phyloP scores from a whole-genome alignment of 1,139 yeast genomes.

The Taphrina flavorubra region DNA sequence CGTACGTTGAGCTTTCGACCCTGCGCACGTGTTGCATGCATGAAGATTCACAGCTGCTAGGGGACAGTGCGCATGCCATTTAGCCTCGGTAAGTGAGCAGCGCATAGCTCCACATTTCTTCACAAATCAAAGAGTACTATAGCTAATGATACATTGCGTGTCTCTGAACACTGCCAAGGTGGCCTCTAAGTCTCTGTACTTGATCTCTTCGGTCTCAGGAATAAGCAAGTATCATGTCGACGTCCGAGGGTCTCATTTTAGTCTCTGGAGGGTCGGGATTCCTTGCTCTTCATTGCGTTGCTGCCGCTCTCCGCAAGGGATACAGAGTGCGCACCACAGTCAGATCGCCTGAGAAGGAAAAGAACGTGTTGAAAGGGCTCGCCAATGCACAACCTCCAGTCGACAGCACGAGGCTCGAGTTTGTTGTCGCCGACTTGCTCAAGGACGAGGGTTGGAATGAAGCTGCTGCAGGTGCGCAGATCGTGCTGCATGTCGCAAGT shows the following conservation, averaged over 20 bases:
- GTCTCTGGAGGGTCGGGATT: conserved; percentile 68
- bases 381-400: conserved; percentile 10
- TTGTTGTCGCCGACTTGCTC: conserved; percentile 60
- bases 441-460: conserved; percentile 60
- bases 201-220: too few relatives aligned
- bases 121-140: too few relatives aligned
- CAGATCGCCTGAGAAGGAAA: conserved; percentile 60
- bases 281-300: conserved; percentile 61
- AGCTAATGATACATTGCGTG: too few relatives aligned
- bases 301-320: conserved; percentile 51
- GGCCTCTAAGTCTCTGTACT: too few relatives aligned
- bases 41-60: too few relatives aligned
- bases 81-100: too few relatives aligned
- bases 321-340: conserved; percentile 66
- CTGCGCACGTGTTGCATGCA: too few relatives aligned
- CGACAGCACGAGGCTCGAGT: conserved; percentile 53
- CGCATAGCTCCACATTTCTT: too few relatives aligned
- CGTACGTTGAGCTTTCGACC: too few relatives aligned
- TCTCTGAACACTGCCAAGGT: too few relatives aligned
- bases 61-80: too few relatives aligned
- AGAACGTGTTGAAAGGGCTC: neutral
- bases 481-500: conserved; percentile 66
- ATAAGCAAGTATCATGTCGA: neutral
- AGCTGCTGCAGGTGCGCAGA: conserved; percentile 58
- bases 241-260: conserved; percentile 49